Percentiles rank a stretch among this genome's conserved stretches.
Evolutionary conservation across 441 rosid species (phyloP).

Genomic region (Erodium chrysanthum): DNA sequence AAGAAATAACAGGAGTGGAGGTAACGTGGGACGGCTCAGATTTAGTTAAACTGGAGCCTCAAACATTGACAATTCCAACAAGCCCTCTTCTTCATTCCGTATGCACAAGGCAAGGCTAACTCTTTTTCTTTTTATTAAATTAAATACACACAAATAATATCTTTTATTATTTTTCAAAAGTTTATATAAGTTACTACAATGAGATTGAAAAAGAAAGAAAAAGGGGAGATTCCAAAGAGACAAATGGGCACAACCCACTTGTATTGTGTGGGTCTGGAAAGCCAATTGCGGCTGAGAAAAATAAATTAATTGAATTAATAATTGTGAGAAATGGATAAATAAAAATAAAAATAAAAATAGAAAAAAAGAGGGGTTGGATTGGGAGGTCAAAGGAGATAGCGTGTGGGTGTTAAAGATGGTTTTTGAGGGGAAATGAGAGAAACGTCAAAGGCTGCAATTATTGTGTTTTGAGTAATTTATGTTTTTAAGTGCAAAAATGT

Average conservation of each 20-base stretch:
- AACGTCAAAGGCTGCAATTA: conserved; percentile 74
- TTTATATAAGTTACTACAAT: too few species aligned
- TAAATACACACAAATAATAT: not conserved
- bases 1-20: conserved; percentile 9
- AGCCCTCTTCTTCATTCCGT: conserved; percentile 30
- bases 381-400: conserved; percentile 69
- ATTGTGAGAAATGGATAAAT: not conserved
- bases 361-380: not conserved
- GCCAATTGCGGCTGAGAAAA: conserved; percentile 48
- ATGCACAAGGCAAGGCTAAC: conserved; percentile 39
- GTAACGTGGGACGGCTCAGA: conserved; percentile 44
- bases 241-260: conserved; percentile 29
- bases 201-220: too few species aligned
- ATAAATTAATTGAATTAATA: not conserved
- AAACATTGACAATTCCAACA: conserved; percentile 42
- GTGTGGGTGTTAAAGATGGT: conserved; percentile 62
- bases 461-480: conserved; percentile 42
- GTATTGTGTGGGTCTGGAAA: conserved; percentile 20
- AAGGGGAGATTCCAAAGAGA: conserved; percentile 27
- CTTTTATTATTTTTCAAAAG: too few species aligned
- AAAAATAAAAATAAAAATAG: too few species aligned
- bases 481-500: conserved; percentile 26
- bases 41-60: conserved; percentile 42
- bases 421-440: conserved; percentile 34
- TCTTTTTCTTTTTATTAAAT: conserved; percentile 11